These are phyloP conservation scores for Rhodocollybia butyracea DNA, from an alignment of 768 basidiomycete genomes.

Conservation along the genomic window DNA sequence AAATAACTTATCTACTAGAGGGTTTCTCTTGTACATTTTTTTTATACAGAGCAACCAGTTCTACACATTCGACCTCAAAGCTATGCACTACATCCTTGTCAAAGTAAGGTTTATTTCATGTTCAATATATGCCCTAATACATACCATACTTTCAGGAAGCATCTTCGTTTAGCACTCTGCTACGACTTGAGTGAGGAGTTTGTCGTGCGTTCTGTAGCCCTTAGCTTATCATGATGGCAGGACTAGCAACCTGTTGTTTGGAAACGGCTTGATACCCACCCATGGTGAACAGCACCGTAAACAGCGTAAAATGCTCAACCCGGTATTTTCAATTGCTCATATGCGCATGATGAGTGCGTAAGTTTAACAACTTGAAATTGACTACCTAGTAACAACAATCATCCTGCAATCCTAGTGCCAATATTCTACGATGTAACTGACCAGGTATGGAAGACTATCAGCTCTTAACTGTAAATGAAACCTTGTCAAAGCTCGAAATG, in stretches of 20 bases:
- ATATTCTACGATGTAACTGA: conserved; percentile 2
- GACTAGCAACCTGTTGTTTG: not conserved
- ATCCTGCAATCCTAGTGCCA: not conserved
- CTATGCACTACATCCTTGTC: conserved; percentile 4
- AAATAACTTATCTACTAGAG: not conserved
- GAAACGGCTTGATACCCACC: not conserved
- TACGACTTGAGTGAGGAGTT: not conserved
- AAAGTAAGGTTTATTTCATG: no score
- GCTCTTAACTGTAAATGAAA: not conserved
- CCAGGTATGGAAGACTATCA: not conserved
- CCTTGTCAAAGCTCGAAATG: not conserved
- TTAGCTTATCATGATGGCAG: no score
- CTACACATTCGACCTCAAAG: conserved; percentile 7
- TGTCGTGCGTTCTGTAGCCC: no score
- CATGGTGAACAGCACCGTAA: conserved; percentile 22
- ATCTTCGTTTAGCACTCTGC: not conserved
- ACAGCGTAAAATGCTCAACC: conserved; percentile 34
- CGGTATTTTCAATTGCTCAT: conserved; percentile 30
- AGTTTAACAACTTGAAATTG: conserved; percentile 8
- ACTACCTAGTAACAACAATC: not conserved
- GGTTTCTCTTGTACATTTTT: not conserved
- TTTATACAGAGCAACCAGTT: not conserved
- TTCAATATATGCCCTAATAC: no score
- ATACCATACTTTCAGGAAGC: not conserved
- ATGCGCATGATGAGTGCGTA: conserved; percentile 30